phyloP scores from a whole-genome alignment of 2,329 filamentous ascomycete species.

The Passalora sequoiae region DNA sequence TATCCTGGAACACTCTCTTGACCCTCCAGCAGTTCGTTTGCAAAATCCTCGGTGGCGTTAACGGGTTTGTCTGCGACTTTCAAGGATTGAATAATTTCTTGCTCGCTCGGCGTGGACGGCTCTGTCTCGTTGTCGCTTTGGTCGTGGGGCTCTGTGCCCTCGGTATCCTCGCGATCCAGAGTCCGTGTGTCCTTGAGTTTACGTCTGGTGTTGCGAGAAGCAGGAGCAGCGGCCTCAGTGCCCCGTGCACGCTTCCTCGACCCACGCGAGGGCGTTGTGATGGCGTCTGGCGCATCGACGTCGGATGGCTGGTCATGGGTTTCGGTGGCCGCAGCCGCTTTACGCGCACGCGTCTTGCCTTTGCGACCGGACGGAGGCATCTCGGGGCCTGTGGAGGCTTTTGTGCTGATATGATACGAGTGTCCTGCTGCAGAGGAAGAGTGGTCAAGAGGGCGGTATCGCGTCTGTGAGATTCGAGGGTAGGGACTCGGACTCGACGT shows the following conservation, averaged over 20 bases:
- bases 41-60: constrained; percentile 54
- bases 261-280: constrained; percentile 46
- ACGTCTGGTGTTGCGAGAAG: constrained; percentile 29
- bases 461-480: too few relatives aligned
- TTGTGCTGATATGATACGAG: too few relatives aligned
- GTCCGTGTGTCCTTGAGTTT: constrained; percentile 33
- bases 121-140: constrained; percentile 36
- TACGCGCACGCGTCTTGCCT: constrained; percentile 31
- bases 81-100: constrained; percentile 41
- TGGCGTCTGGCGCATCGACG: constrained; percentile 42
- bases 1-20: constrained; percentile 56
- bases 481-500: too few relatives aligned
- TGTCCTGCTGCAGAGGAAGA: too few relatives aligned
- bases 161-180: constrained; percentile 33
- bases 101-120: constrained; percentile 37
- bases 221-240: constrained; percentile 22
- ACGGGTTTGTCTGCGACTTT: constrained; percentile 46
- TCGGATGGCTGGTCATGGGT: constrained; percentile 34
- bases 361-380: constrained; percentile 34
- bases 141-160: constrained; percentile 37
- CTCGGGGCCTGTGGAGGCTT: too few relatives aligned
- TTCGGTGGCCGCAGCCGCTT: constrained; percentile 26
- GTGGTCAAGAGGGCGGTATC: too few relatives aligned
- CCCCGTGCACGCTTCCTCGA: constrained; percentile 42
- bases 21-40: constrained; percentile 47